Conservation (phyloP, 352 stramenopile species). For the Phytophthora idaei region DNA sequence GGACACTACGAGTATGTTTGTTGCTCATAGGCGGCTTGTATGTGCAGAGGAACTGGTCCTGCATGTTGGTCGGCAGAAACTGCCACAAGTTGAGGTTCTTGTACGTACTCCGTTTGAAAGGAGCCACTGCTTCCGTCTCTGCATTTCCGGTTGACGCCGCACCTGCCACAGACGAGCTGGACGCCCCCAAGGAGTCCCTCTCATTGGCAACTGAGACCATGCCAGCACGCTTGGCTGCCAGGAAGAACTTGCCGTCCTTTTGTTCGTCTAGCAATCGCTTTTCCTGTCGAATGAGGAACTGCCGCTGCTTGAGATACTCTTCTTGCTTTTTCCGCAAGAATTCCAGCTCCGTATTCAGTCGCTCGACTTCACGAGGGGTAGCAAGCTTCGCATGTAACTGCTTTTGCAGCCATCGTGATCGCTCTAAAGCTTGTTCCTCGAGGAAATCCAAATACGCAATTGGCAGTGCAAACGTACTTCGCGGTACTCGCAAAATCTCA, state of each 20-base stretch:
- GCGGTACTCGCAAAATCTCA: conserved; percentile 77
- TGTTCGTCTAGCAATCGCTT: conserved; percentile 65
- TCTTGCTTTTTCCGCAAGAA: conserved; percentile 74
- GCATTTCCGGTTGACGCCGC: conserved; percentile 14
- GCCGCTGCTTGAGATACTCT: conserved; percentile 77
- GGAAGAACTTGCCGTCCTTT: conserved; percentile 52
- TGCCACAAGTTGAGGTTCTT: conserved; percentile 83
- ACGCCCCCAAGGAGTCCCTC: conserved; percentile 22
- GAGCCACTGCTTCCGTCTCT: conserved; percentile 46
- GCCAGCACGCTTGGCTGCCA: conserved; percentile 30
- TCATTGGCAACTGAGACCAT: conserved; percentile 28
- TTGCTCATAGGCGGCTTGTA: conserved; percentile 41
- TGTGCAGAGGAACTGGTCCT: conserved; percentile 79
- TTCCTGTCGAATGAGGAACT: conserved; percentile 81
- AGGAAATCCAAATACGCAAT: conserved; percentile 80
- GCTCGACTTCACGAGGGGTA: conserved; percentile 30
- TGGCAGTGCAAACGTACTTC: conserved; percentile 74
- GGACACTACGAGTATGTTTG: conserved; percentile 14
- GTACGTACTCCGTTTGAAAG: conserved; percentile 88
- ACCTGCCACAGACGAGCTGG: conserved; percentile 19
- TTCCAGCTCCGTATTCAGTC: conserved; percentile 56
- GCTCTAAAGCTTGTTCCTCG: conserved; percentile 64
- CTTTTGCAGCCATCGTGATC: conserved; percentile 60
- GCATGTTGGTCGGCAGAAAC: conserved; percentile 86
- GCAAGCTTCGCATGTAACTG: conserved; percentile 30